Evolutionary conservation across 1,284 basidiomycete genomes (phyloP).

Genomic region (Ceratobasidium papillatum): DNA sequence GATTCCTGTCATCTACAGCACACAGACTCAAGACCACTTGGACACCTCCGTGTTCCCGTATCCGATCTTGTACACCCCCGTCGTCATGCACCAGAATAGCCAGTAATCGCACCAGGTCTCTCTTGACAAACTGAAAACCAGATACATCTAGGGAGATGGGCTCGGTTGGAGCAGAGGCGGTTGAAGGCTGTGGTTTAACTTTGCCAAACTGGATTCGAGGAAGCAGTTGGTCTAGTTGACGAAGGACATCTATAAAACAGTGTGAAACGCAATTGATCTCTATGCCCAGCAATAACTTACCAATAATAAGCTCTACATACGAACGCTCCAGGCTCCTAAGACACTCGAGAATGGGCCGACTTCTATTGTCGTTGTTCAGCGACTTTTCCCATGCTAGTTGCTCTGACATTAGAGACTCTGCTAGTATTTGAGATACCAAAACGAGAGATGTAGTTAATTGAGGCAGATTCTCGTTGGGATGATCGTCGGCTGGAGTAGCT

Average conservation of each 20-base stretch:
- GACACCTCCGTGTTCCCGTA: constrained; percentile 75
- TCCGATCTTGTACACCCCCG: constrained; percentile 73
- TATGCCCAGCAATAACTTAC: constrained; percentile 51
- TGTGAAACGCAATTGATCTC: neutral
- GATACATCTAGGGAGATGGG: constrained; percentile 52
- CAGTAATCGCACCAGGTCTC: constrained; percentile 82
- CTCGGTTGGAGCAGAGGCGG: neutral
- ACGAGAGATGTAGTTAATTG: constrained; percentile 82
- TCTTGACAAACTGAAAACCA: constrained; percentile 83
- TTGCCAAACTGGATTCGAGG: constrained; percentile 81
- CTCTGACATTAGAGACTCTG: neutral
- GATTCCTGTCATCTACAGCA: constrained; percentile 88
- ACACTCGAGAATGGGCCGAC: constrained; percentile 13
- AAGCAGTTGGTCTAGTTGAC: constrained; percentile 73
- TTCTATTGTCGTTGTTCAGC: neutral
- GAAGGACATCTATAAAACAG: constrained; percentile 65
- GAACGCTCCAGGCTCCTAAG: neutral
- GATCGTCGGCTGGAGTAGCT: neutral
- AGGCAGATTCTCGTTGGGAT: constrained; percentile 66
- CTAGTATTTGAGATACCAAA: constrained; percentile 66
- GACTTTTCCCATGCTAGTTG: constrained; percentile 63
- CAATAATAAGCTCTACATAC: constrained; percentile 67
- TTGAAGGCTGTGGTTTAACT: constrained; percentile 47
- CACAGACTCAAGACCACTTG: constrained; percentile 84
- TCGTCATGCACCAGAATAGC: constrained; percentile 74